Evolutionary conservation across 805 yeast genomes (phyloP).

Genomic region (Maudiozyma saulgeensis): DNA sequence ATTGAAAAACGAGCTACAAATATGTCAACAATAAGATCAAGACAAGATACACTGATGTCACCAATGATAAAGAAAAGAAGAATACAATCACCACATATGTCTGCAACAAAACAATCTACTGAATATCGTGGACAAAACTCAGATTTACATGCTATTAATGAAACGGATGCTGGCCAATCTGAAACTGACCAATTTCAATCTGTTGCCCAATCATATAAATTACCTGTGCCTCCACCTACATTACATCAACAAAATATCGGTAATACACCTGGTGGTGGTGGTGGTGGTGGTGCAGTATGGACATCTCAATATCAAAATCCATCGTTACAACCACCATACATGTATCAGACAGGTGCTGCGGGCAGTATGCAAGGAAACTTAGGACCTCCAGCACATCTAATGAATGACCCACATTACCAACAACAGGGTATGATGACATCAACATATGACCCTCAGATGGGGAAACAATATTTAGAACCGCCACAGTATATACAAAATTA

Average conservation of each 20-base stretch:
- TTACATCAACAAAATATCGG: background rate
- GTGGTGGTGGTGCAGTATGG: background rate
- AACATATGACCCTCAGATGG: background rate
- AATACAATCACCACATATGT: conserved; percentile 2
- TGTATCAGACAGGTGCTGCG: conserved; percentile 1
- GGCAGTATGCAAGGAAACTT: background rate
- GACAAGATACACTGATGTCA: conserved; percentile 4
- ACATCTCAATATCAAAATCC: background rate
- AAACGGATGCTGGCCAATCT: conserved; percentile 1
- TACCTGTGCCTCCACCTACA: background rate
- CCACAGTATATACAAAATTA: conserved; percentile 1
- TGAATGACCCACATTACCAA: background rate
- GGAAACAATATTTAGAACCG: conserved; percentile 2
- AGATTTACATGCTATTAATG: conserved; percentile 9
- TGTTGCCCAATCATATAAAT: background rate
- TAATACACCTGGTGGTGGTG: background rate
- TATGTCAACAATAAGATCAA: background rate
- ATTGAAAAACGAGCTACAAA: background rate
- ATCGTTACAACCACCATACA: background rate
- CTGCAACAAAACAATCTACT: conserved; percentile 7
- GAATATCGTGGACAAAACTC: conserved; percentile 9
- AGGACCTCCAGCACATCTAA: conserved; percentile 1
- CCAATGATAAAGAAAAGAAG: conserved; percentile 7
- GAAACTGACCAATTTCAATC: background rate
- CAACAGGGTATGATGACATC: background rate